phyloP scores from a whole-genome alignment of 1,284 basidiomycete species.

The Cryptococcus maquisensis region DNA sequence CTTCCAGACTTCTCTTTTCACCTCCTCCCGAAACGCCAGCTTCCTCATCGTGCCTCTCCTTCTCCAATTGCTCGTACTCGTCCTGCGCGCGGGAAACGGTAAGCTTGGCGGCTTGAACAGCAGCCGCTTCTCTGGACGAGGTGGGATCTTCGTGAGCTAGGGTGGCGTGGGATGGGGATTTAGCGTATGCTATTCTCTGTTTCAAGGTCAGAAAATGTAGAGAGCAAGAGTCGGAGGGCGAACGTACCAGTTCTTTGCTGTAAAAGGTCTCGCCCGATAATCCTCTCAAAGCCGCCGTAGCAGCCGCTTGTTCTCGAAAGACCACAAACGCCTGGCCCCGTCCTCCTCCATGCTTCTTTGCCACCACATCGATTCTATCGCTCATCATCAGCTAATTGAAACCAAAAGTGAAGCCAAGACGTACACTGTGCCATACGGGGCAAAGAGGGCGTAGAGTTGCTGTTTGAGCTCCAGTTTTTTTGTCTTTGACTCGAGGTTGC shows the following conservation, averaged over 20 bases:
- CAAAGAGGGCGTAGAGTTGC: slow-evolving; percentile 86
- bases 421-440: slow-evolving; percentile 79
- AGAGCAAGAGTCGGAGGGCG: neutral
- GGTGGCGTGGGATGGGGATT: slow-evolving; percentile 77
- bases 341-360: slow-evolving; percentile 77
- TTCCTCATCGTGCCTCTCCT: slow-evolving; percentile 60
- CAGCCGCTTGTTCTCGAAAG: slow-evolving; percentile 80
- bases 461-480: slow-evolving; percentile 83
- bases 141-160: slow-evolving; percentile 55
- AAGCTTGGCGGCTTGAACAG: slow-evolving; percentile 44
- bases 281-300: slow-evolving; percentile 84
- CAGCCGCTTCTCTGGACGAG: slow-evolving; percentile 57
- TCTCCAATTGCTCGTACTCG: slow-evolving; percentile 56
- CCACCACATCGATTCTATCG: slow-evolving; percentile 74
- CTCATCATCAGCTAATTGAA: neutral
- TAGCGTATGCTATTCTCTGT: slow-evolving; percentile 82
- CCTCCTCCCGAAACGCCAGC: slow-evolving; percentile 41
- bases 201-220: neutral
- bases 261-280: slow-evolving; percentile 91
- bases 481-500: slow-evolving; percentile 89
- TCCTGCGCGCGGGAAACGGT: slow-evolving; percentile 50
- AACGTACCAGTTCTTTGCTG: slow-evolving; percentile 33
- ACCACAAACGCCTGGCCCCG: slow-evolving; percentile 95
- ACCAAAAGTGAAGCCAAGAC: slow-evolving; percentile 11
- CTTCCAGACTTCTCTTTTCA: slow-evolving; percentile 54